Conservation (phyloP, 176 grass and related monocot species). For the Eremochloa ophiuroides region DNA sequence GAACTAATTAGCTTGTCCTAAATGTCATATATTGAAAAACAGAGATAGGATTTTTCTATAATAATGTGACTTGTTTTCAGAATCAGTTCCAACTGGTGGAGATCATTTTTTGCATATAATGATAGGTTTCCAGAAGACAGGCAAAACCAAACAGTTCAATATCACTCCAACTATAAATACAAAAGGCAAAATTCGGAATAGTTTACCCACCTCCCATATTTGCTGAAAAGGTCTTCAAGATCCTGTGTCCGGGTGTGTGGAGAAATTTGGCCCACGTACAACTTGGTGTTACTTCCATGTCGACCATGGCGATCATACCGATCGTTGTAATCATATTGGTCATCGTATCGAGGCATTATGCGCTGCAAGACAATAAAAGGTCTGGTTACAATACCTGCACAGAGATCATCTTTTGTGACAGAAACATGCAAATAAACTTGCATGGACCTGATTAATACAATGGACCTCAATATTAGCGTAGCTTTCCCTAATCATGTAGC, state of each 20-base stretch:
- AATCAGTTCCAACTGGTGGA: not conserved
- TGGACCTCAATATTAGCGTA: not conserved
- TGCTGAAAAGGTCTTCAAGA: slow-evolving; percentile 64
- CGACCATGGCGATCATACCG: not conserved
- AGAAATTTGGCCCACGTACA: slow-evolving; percentile 79
- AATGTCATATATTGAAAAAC: not conserved
- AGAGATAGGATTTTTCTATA: not conserved
- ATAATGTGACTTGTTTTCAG: not conserved
- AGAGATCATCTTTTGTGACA: not conserved
- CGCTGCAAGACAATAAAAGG: slow-evolving; percentile 28
- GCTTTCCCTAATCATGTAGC: not conserved
- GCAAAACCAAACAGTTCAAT: not conserved
- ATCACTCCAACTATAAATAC: not conserved
- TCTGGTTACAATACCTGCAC: not conserved
- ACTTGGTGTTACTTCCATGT: slow-evolving; percentile 47
- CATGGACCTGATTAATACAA: not conserved
- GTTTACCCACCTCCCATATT: slow-evolving; percentile 79
- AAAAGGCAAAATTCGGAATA: not conserved
- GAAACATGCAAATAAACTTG: slow-evolving; percentile 2
- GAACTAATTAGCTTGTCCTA: not conserved
- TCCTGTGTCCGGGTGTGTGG: slow-evolving; percentile 44
- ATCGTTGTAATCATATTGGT: slow-evolving; percentile 21
- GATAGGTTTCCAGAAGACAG: not conserved
- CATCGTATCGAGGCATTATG: slow-evolving; percentile 79
- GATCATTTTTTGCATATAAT: not conserved